Base-by-base conservation (phyloP, 2,329 filamentous ascomycete genomes). In the Cladosporium sp. region DNA sequence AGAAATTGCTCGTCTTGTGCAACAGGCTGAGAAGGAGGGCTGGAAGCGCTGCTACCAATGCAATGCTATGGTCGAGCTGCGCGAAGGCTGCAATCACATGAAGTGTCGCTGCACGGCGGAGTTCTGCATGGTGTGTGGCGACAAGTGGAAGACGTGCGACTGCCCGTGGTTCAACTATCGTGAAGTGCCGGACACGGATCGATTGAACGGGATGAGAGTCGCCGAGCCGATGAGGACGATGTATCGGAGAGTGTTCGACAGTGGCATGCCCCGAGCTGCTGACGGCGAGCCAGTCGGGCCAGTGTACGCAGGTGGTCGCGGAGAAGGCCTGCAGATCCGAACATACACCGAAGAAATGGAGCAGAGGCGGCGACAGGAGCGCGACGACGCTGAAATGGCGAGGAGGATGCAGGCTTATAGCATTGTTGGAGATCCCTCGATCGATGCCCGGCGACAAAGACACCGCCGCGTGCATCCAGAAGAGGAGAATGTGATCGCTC, bases 1-100 rank as follows among this genome's bases (percentile, higher is more conserved):
- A 57, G 89, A 88, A 62, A 88, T 87, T 8, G 84, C 84, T 57
- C 81, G 80, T 46, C 81, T 91, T n/a, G 79, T 92, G 4, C 84
- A 86, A 59, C 82, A 89, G 66, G 89, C 88, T 7, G 86, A 88
- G 70, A 81, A 88, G 28, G 82, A 88, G 61, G 89, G 90, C 26
- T 93, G 89, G 89, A 89, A 91, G 76, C 83, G 87, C 56, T 97
- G 92, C 76, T 89, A 88, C 74, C 88, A 83, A 68, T 96, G 93
- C 79, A 86, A 85, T 68, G 82, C 85, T 46, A 84, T 91, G 81
- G 90, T 96, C 53, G 91, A 96, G 76, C 80, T 92, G 58, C 89
- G 89, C 70, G 91, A 94, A 76, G 92, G 92, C 53, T 93, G 90
- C 77, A 93, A 94, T 78, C 92, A 94, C 75, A 94, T 96, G 87